Evolutionary conservation across 306 rosid species (phyloP).

Genomic region (Potentilla sterilis): DNA sequence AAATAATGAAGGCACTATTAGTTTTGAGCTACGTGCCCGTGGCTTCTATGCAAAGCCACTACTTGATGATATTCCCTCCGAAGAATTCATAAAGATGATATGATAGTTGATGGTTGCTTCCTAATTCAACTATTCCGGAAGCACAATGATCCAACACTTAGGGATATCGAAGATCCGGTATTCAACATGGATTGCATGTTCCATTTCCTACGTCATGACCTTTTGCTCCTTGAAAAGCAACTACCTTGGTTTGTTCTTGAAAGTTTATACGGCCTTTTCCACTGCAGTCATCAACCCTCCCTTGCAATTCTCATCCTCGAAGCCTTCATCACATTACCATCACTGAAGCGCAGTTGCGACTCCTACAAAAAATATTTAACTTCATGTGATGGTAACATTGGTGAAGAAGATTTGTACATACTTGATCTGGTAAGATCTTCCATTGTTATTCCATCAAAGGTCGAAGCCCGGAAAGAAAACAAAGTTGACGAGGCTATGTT

Average conservation of each 20-base stretch:
- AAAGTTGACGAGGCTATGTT: neutral
- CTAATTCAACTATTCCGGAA: conserved; percentile 25
- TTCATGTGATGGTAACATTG: neutral
- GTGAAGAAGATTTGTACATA: neutral
- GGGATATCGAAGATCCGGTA: neutral
- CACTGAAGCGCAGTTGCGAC: neutral
- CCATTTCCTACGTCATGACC: too few relatives aligned
- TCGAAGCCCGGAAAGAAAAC: neutral
- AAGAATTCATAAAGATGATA: conserved; percentile 19
- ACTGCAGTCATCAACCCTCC: neutral
- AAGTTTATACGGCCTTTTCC: neutral
- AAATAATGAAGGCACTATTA: neutral
- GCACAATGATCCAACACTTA: neutral
- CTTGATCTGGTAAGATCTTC: neutral
- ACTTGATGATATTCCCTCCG: neutral
- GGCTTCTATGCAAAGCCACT: neutral
- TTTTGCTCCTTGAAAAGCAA: too few relatives aligned
- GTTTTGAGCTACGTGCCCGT: neutral
- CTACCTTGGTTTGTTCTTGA: too few relatives aligned
- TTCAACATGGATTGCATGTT: conserved; percentile 24
- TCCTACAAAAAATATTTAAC: neutral
- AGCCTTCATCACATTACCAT: neutral
- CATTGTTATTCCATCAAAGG: neutral
- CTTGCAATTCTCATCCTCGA: neutral
- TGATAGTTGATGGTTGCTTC: conserved; percentile 33